Percentiles rank a stretch among this genome's conserved stretches.
Evolutionary conservation across 2,329 filamentous ascomycete species (phyloP).

Genomic region (Cladosporium sphaerospermum): DNA sequence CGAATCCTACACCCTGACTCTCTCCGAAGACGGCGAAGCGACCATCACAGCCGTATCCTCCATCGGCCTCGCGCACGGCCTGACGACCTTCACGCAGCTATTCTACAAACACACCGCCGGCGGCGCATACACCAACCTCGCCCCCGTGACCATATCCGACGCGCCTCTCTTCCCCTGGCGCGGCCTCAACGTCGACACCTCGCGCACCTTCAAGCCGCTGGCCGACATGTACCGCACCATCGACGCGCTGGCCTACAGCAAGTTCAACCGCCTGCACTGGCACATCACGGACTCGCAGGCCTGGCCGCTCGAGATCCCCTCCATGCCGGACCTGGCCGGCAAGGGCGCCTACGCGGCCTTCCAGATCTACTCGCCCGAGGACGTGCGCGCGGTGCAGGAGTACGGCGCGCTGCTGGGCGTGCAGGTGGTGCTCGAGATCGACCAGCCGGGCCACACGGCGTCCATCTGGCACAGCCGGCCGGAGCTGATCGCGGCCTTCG

Average conservation of each 20-base stretch:
- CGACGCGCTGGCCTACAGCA: conserved; percentile 69
- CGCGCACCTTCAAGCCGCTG: conserved; percentile 64
- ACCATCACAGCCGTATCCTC: conserved; percentile 60
- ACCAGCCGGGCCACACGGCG: conserved; percentile 74
- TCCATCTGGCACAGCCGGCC: conserved; percentile 61
- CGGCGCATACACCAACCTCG: conserved; percentile 59
- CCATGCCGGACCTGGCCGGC: conserved; percentile 62
- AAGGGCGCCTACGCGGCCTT: conserved; percentile 67
- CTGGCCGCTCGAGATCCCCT: conserved; percentile 75
- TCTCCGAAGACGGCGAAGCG: conserved; percentile 54
- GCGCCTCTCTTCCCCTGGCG: conserved; percentile 68
- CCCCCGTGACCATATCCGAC: conserved; percentile 68
- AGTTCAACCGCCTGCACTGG: conserved; percentile 75
- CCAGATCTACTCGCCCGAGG: conserved; percentile 60
- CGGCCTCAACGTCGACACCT: conserved; percentile 72
- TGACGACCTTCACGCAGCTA: conserved; percentile 72
- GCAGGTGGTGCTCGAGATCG: conserved; percentile 68
- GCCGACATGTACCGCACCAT: conserved; percentile 67
- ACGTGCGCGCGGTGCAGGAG: conserved; percentile 61
- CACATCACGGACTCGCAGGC: conserved; percentile 80
- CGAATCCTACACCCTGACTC: conserved; percentile 65
- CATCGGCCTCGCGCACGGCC: conserved; percentile 63
- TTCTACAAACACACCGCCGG: conserved; percentile 64
- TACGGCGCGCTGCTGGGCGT: conserved; percentile 66
- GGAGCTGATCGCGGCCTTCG: conserved; percentile 62